Evolutionary conservation across 768 basidiomycete genomes (phyloP).

Genomic region (Mycena rosella): DNA sequence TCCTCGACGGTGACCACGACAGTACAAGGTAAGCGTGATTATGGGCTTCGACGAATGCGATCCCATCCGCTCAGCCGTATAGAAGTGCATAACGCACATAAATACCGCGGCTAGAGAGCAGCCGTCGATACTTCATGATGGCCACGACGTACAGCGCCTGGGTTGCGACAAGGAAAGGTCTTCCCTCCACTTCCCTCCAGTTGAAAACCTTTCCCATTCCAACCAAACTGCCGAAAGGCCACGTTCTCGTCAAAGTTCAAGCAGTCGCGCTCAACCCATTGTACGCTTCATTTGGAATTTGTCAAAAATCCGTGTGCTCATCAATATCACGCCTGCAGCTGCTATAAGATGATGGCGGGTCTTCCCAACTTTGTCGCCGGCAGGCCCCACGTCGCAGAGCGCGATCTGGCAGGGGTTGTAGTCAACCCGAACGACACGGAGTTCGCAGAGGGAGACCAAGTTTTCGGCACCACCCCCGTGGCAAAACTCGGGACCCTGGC

Average conservation of each 20-base stretch:
- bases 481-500: conserved; percentile 67
- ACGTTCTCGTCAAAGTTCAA: conserved; percentile 65
- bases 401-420: conserved; percentile 74
- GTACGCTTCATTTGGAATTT: too few species aligned
- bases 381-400: conserved; percentile 68
- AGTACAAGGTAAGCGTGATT: too few species aligned
- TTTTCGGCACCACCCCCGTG: conserved; percentile 59
- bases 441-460: conserved; percentile 70
- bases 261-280: conserved; percentile 78
- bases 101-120: too few species aligned
- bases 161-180: conserved; percentile 15
- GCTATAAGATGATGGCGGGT: conserved; percentile 67
- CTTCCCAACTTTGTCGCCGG: conserved; percentile 61
- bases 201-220: conserved; percentile 38
- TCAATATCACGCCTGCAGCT: too few species aligned
- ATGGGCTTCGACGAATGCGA: too few species aligned
- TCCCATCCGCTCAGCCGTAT: too few species aligned
- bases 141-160: conserved; percentile 29
- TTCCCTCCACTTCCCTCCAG: conserved; percentile 19
- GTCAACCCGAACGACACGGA: conserved; percentile 65
- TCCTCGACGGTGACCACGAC: too few species aligned
- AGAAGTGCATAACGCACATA: too few species aligned
- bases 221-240: conserved; percentile 48
- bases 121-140: too few species aligned
- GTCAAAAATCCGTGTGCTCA: too few species aligned